A percentile compares a stretch with the other conserved stretches of the same genome.
phyloP scores from a whole-genome alignment of 2,329 filamentous ascomycete species.

The Sporothrix pseudoabietina region DNA sequence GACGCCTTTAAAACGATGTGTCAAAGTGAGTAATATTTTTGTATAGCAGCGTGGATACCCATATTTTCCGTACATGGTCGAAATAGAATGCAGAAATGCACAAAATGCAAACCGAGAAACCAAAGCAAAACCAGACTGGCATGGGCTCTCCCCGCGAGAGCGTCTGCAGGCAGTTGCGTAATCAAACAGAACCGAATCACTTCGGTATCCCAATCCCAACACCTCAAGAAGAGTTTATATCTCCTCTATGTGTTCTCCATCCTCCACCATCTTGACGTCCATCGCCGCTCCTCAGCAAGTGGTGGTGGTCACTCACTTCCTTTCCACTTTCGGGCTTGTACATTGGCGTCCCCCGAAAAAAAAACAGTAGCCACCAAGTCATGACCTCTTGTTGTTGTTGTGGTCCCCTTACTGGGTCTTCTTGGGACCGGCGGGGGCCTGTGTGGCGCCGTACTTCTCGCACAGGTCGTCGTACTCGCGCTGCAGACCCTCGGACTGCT shows the following conservation, averaged over 20 bases:
- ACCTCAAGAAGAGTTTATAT: no score
- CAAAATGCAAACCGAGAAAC: background rate
- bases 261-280: background rate
- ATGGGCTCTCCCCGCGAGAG: background rate
- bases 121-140: background rate
- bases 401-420: constrained; percentile 55
- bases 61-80: constrained; percentile 19
- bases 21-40: background rate
- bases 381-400: no score
- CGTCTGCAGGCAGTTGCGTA: background rate
- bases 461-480: constrained; percentile 84
- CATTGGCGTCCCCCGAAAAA: no score
- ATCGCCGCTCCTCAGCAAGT: background rate
- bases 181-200: background rate
- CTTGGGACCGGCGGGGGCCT: constrained; percentile 54
- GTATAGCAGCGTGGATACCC: constrained; percentile 24
- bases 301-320: background rate
- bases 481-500: constrained; percentile 81
- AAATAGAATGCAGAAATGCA: background rate
- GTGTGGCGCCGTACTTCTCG: constrained; percentile 72
- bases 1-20: background rate
- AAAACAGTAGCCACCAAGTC: no score
- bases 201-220: background rate
- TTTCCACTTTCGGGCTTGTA: background rate
- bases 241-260: background rate